A percentile compares a stretch with the other conserved stretches of the same genome.
Conservation (phyloP, 2,329 filamentous ascomycete genomes). For the Fusarium sp. region DNA sequence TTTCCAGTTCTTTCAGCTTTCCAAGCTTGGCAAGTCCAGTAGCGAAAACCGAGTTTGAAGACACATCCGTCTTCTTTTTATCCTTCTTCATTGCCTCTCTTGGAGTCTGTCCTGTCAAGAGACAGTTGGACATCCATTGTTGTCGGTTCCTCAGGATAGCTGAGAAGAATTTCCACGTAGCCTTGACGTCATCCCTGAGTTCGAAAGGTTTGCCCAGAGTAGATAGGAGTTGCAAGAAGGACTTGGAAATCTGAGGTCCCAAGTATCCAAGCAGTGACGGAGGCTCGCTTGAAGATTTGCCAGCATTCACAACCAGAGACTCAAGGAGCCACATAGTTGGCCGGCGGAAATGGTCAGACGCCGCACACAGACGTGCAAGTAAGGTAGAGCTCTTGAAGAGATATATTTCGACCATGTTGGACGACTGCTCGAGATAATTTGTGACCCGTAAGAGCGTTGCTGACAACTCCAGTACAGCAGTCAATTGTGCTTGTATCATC, state of each 20-base stretch:
- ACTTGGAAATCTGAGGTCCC: slow-evolving; percentile 83
- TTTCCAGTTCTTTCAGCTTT: slow-evolving; percentile 72
- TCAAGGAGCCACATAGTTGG: slow-evolving; percentile 78
- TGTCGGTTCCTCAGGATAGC: slow-evolving; percentile 89
- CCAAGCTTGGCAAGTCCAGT: slow-evolving; percentile 79
- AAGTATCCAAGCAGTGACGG: slow-evolving; percentile 95
- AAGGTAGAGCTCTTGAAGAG: slow-evolving; percentile 85
- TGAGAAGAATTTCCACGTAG: slow-evolving; percentile 88
- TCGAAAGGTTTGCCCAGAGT: slow-evolving; percentile 81
- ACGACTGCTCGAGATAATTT: slow-evolving; percentile 71
- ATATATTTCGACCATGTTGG: slow-evolving; percentile 78
- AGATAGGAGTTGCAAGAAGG: slow-evolving; percentile 84
- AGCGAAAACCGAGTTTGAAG: slow-evolving; percentile 75
- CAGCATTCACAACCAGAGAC: slow-evolving; percentile 77
- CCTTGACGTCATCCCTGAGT: slow-evolving; percentile 72
- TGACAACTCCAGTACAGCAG: slow-evolving; percentile 74
- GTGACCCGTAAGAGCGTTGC: slow-evolving; percentile 79
- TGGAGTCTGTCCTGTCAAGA: slow-evolving; percentile 89
- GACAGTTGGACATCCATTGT: slow-evolving; percentile 94
- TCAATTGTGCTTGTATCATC: slow-evolving; percentile 73
- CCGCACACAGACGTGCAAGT: slow-evolving; percentile 81
- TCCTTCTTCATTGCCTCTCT: slow-evolving; percentile 76
- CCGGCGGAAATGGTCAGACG: slow-evolving; percentile 74
- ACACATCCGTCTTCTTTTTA: slow-evolving; percentile 63
- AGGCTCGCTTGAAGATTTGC: slow-evolving; percentile 77